Conservation (phyloP, 306 rosid species). For the Citrullus amarus region DNA sequence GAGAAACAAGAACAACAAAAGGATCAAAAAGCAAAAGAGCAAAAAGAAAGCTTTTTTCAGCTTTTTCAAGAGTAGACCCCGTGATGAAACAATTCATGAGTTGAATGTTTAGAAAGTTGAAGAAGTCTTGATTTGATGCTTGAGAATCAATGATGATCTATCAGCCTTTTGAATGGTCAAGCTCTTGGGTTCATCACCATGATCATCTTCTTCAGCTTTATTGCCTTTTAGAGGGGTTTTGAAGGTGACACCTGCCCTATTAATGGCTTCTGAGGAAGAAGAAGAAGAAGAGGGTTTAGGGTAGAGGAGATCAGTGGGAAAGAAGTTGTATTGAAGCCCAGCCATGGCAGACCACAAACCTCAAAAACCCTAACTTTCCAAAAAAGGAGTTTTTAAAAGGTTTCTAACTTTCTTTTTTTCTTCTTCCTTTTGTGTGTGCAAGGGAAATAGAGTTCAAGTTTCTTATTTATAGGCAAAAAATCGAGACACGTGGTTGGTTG, state of each 20-base stretch:
- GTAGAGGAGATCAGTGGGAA: constrained; percentile 6
- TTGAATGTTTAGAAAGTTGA: neutral
- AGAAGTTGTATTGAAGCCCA: constrained; percentile 6
- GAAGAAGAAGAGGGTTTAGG: neutral
- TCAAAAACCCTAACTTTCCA: neutral
- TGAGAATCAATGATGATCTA: constrained; percentile 1
- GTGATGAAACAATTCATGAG: neutral
- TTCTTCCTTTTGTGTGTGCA: neutral
- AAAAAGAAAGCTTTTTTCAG: neutral
- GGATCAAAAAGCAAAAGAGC: neutral
- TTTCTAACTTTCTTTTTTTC: neutral
- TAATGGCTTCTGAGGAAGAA: constrained; percentile 3
- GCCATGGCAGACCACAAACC: neutral
- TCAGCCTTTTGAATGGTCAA: neutral
- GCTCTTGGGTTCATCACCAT: neutral
- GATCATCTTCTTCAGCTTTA: neutral
- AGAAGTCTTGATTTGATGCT: neutral
- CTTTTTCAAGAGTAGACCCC: neutral
- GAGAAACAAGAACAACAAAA: neutral
- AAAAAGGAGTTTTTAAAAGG: neutral
- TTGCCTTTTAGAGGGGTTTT: neutral
- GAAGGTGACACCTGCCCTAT: neutral
- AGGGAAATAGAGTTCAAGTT: neutral
- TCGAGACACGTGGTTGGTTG: neutral
- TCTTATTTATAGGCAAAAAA: neutral